Evolutionary conservation across 169 alveolate species (phyloP).

Genomic region (Plasmodium cynomolgi): DNA sequence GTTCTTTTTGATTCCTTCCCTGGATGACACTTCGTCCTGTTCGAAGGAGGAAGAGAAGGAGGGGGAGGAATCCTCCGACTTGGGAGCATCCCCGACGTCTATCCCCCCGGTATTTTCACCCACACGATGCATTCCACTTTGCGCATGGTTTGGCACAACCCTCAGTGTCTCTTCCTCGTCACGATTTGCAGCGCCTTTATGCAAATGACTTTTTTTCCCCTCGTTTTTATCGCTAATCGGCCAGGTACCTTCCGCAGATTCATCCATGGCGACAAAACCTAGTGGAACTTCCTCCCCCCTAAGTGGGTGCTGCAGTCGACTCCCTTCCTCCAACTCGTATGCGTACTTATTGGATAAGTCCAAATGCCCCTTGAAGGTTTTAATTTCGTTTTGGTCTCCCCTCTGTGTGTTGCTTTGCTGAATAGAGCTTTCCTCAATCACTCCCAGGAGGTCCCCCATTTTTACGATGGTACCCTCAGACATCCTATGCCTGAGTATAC

Average conservation of each 20-base stretch:
- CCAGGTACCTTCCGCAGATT: neutral
- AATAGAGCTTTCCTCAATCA: constrained; percentile 38
- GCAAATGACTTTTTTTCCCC: neutral
- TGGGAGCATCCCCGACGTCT: neutral
- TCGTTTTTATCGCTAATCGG: neutral
- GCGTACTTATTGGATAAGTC: constrained; percentile 71
- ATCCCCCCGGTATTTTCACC: neutral
- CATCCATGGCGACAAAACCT: neutral
- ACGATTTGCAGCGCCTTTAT: neutral
- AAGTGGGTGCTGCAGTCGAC: neutral
- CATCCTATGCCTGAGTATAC: constrained; percentile 81
- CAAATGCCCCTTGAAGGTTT: constrained; percentile 25
- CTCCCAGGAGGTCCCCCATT: constrained; percentile 83
- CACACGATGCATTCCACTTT: neutral
- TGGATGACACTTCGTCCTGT: constrained; percentile 17
- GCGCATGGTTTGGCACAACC: neutral
- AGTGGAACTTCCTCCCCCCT: neutral
- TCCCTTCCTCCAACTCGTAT: constrained; percentile 30
- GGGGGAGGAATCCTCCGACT: neutral
- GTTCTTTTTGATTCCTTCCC: constrained; percentile 14
- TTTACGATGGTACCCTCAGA: constrained; percentile 85
- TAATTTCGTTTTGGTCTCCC: constrained; percentile 15
- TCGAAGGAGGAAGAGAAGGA: neutral
- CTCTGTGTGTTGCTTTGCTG: neutral
- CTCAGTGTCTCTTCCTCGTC: neutral